These are phyloP conservation scores for Hordeum pubiflorum DNA, from an alignment of 202 grass and related monocot species.

Conservation along the genomic window DNA sequence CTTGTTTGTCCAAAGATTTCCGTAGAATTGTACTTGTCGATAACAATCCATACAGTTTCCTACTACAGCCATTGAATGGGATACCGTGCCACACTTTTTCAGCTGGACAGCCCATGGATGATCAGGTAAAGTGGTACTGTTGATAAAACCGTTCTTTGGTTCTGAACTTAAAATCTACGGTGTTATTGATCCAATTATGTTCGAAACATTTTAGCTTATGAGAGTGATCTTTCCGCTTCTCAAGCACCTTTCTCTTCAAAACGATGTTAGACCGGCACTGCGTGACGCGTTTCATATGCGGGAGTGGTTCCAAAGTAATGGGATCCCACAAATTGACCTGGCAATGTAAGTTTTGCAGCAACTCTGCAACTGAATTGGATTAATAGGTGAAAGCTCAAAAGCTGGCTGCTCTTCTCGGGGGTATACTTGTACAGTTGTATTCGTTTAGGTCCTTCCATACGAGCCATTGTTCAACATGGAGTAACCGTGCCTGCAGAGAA, in stretches of 20 bases:
- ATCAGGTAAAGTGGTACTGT: constrained; percentile 46
- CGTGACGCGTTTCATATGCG: constrained; percentile 82
- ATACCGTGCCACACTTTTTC: constrained; percentile 85
- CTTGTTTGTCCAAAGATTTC: constrained; percentile 81
- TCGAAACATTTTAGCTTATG: constrained; percentile 58
- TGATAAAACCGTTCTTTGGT: not conserved
- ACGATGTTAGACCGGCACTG: constrained; percentile 60
- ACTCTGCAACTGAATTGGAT: not conserved
- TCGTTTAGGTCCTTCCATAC: constrained; percentile 1
- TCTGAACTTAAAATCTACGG: not conserved
- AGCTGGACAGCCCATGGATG: constrained; percentile 57
- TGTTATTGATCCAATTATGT: constrained; percentile 17
- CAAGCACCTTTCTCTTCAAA: constrained; percentile 69
- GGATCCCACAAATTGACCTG: constrained; percentile 45
- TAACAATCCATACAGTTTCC: constrained; percentile 95
- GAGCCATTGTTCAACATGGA: not conserved
- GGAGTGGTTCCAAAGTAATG: constrained; percentile 78
- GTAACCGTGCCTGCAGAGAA: not conserved
- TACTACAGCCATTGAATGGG: constrained; percentile 85
- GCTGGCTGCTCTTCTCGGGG: not conserved
- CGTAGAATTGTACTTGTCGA: constrained; percentile 72
- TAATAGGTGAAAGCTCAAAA: constrained; percentile 12
- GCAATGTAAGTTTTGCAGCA: not conserved
- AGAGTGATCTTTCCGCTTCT: constrained; percentile 78
- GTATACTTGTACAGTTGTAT: constrained; percentile 29